Base-by-base conservation (phyloP, 805 yeast genomes). In the Yarrowia porcina region DNA sequence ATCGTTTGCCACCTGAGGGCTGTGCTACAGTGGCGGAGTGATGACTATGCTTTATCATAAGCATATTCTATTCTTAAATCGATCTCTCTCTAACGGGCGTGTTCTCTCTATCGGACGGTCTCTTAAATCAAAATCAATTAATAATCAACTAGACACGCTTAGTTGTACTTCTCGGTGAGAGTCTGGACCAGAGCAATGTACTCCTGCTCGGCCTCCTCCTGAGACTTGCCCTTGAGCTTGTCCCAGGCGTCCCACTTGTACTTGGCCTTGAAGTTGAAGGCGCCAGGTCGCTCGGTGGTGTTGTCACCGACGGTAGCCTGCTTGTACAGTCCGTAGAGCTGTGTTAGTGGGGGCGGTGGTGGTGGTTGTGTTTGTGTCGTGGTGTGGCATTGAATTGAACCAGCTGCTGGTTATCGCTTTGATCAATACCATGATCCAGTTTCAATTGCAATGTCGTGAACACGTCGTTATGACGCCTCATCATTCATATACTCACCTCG, bases 171-270 rank as follows among this genome's bases (percentile, higher is more conserved):
- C 8, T 66, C 70, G 60, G 68, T 60, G 41, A 73, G 71, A 59
- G 69, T 65, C 66, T 74, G 69, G 64, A 73, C 79, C 21, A 69
- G 65, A 62, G 65, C 74, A 65, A 77, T 74, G 70, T 76, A 84
- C 76, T 90, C 81, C 69, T 81, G 67, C 81, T 93, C 98, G 65
- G 99, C 99, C 35, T 90, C 97, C 69, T 84, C 96, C 77, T 88
- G 89, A 41, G 90, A 77, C 65, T 83, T 83, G 64, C 99, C 99
- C 79, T 89, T 88, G 72, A 87, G 79, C 70, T 85, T 86, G 71
- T 87, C 87, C 98, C 98, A 94, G 9, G 98, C 83, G 74, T 92
- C 93, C 98, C 98, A 94, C 82, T 94, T 94, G 83, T 89, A 89
- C 78, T 96, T 91, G 69, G 93, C 97, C 80, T 88, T 90, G 79